Percentiles rank a stretch among this genome's conserved stretches.
Conservation (phyloP, 371 early-diverging fungal species). For the Haplosporangium sp. region DNA sequence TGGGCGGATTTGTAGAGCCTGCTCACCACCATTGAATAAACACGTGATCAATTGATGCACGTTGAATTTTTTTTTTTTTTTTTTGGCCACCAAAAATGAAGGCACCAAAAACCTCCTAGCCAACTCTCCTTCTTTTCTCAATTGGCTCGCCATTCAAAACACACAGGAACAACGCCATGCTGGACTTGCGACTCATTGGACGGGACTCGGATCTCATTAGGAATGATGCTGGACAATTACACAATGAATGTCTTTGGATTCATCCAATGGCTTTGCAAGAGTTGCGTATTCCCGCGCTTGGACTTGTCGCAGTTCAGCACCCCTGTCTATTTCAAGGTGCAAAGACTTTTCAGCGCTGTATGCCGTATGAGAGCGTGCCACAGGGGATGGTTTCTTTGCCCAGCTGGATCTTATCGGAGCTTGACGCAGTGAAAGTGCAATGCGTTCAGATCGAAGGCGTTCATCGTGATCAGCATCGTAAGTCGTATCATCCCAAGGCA, state of each 20-base stretch:
- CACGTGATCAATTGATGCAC: too few species aligned
- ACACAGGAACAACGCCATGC: too few species aligned
- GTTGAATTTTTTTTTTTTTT: too few species aligned
- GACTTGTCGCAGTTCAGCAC: slow-evolving; percentile 14
- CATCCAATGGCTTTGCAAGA: too few species aligned
- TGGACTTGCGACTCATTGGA: too few species aligned
- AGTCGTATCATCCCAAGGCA: not conserved
- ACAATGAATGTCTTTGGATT: too few species aligned
- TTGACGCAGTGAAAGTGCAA: not conserved
- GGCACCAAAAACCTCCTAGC: too few species aligned
- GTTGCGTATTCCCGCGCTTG: slow-evolving; percentile 26
- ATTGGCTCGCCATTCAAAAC: too few species aligned
- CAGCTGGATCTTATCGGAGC: not conserved
- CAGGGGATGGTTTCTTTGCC: slow-evolving; percentile 5
- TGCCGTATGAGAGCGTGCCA: slow-evolving; percentile 11
- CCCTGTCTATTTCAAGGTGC: slow-evolving; percentile 2
- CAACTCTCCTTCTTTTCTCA: too few species aligned
- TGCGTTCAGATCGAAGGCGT: slow-evolving; percentile 12
- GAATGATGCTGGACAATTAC: too few species aligned
- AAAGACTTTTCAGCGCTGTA: slow-evolving; percentile 10
- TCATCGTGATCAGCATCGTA: not conserved
- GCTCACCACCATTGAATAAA: slow-evolving; percentile 40
- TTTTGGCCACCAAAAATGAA: not conserved
- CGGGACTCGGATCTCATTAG: too few species aligned
- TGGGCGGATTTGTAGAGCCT: slow-evolving; percentile 51